Evolutionary conservation across 805 yeast genomes (phyloP).

Genomic region (Zygotorulaspora florentina): DNA sequence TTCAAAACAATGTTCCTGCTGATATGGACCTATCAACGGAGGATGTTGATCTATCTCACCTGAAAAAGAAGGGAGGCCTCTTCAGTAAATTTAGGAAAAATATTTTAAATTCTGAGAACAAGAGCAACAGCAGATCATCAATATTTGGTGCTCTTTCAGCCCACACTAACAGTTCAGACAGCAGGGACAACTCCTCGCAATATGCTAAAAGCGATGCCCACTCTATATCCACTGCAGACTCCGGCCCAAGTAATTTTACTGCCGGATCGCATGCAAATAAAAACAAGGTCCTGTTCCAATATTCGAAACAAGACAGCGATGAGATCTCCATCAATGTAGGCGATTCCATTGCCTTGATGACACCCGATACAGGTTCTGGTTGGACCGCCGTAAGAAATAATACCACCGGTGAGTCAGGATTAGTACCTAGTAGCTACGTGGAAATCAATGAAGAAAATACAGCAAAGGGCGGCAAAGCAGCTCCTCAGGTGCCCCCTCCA

Average conservation of each 20-base stretch:
- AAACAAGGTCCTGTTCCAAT: constrained; percentile 59
- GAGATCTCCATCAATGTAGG: constrained; percentile 63
- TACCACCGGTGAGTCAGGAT: constrained; percentile 52
- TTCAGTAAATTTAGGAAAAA: constrained; percentile 38
- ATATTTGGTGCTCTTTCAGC: constrained; percentile 6
- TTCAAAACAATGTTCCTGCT: constrained; percentile 71
- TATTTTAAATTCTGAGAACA: constrained; percentile 12
- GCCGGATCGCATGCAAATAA: constrained; percentile 7
- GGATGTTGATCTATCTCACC: constrained; percentile 40
- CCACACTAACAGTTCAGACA: constrained; percentile 2
- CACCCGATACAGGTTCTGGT: constrained; percentile 83
- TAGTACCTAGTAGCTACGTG: constrained; percentile 82
- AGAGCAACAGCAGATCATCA: constrained; percentile 5
- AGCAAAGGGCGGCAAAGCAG: constrained; percentile 42
- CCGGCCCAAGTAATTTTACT: constrained; percentile 7
- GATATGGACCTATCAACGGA: constrained; percentile 64
- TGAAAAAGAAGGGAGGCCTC: constrained; percentile 60
- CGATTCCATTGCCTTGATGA: constrained; percentile 54
- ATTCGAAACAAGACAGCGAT: constrained; percentile 66
- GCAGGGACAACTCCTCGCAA: constrained; percentile 2
- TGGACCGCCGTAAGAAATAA: constrained; percentile 71
- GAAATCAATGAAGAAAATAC: constrained; percentile 38
- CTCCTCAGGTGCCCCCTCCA: constrained; percentile 73
- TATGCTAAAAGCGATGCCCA: constrained; percentile 11
- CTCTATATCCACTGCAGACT: constrained; percentile 10